Evolutionary conservation across 768 basidiomycete genomes (phyloP), one percentile per base, ranked within the genome.

Genomic region (Candolleomyces aberdarensis): DNA sequence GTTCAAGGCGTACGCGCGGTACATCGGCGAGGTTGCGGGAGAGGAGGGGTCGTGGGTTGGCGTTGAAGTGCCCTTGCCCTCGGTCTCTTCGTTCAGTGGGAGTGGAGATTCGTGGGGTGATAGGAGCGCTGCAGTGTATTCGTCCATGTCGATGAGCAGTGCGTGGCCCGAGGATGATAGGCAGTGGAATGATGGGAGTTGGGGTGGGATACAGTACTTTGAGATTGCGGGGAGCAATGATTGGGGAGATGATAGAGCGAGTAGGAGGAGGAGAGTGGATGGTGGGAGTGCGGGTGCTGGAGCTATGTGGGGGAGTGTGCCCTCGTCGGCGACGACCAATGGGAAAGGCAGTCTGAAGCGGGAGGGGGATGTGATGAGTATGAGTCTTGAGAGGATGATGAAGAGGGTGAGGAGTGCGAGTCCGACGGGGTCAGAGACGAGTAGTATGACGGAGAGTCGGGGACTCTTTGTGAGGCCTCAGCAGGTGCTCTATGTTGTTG

Each of bases 31-130:
- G 69, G 86, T 96, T 1, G 80, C 84, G 53, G 94, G 93, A 41
- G 91, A 94, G 71, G 65, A 69, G 5, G 94, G 94, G 0, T 85
- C 91, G 0, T 96, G 94, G 94, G 91, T 95, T 7, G 94, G 94
- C 14, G 91, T 96, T 15, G 94, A 96, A 71, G 91, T 94, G 11
- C 91, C 92, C 0, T 76, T 93, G 58, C 73, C 72, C 7, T 36
- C 36, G 2, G 57, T 70, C 22, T 40, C 59, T 41, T 36, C 51
- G 32, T 36, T 22, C 15, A 22, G 39, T 11, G 80, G 78, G 13
- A 22, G 39, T 11, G 80, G 78, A 46, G 84, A 83, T 10, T 74
- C 74, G n/a, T 83, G 83, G 79, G 66, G 69, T 60, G 73, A 75
- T 59, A 64, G 66, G 54, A 32, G 36, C 36, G 36, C 20, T 11